phyloP scores from a whole-genome alignment of 345 rosid species.

The Eucalyptus polybractea region DNA sequence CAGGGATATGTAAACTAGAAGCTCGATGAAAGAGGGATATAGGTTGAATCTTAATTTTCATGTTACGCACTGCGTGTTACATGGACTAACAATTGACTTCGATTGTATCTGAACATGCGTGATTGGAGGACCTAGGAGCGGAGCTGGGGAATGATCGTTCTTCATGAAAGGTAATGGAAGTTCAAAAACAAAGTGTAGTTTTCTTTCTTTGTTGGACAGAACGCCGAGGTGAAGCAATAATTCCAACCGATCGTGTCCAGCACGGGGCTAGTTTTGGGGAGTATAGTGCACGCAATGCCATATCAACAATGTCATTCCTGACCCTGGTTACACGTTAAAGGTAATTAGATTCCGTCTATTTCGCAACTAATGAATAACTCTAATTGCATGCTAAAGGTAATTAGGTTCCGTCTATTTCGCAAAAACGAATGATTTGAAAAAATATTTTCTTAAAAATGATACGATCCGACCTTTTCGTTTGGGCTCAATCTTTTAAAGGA shows the following conservation, averaged over 20 bases:
- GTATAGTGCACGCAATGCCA: not conserved
- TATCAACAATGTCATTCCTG: not conserved
- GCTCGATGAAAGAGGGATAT: not conserved
- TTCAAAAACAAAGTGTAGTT: not conserved
- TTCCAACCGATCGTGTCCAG: not conserved
- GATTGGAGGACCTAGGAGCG: not conserved
- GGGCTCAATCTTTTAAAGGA: not conserved
- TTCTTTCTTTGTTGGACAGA: not conserved
- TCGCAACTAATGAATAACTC: not conserved
- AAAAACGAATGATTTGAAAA: not conserved
- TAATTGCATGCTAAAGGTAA: not conserved
- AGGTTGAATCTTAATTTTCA: not conserved
- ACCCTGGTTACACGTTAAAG: not conserved
- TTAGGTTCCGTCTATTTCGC: not conserved
- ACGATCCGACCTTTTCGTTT: accelerated
- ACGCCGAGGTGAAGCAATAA: not conserved
- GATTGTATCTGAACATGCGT: not conserved
- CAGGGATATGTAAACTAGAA: not conserved
- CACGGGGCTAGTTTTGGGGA: not conserved
- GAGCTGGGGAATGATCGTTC: not conserved
- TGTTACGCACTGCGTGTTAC: not conserved
- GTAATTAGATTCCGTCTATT: not conserved
- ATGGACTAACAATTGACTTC: not conserved
- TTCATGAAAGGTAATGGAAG: not conserved
- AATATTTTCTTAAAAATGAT: not conserved